Conservation (phyloP, 495 filamentous ascomycete species). For the Lasiosphaeriaceae sp. region DNA sequence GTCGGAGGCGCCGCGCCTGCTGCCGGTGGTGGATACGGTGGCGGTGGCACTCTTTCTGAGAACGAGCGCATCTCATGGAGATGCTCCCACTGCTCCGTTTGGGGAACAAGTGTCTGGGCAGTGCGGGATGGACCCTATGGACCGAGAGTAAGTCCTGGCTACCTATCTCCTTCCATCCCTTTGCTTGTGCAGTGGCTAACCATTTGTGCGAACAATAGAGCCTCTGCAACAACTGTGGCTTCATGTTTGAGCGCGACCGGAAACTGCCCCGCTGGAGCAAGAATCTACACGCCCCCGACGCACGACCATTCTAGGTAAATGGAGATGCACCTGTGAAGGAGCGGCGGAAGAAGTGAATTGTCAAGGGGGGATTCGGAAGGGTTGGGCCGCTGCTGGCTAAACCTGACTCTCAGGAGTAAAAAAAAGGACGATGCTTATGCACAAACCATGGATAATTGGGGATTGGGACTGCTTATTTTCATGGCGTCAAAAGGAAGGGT, state of each 20-base stretch:
- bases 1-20: conserved; percentile 59
- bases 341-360: too few relatives aligned
- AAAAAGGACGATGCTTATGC: too few relatives aligned
- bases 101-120: conserved; percentile 89
- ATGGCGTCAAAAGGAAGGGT: background rate
- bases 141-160: conserved; percentile 60
- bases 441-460: too few relatives aligned
- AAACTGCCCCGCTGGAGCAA: conserved; percentile 79
- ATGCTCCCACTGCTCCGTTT: conserved; percentile 84
- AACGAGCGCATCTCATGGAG: conserved; percentile 83
- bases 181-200: background rate
- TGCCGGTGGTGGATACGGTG: conserved; percentile 53
- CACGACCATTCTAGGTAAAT: conserved; percentile 32
- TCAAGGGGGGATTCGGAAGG: too few relatives aligned
- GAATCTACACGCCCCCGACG: conserved; percentile 58
- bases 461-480: background rate
- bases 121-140: conserved; percentile 88
- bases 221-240: conserved; percentile 91
- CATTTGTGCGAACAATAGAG: conserved; percentile 59
- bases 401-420: too few relatives aligned
- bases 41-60: conserved; percentile 67
- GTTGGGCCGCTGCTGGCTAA: too few relatives aligned
- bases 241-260: conserved; percentile 81
- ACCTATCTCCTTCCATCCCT: background rate
- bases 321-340: background rate